Base-by-base conservation (phyloP, 192 early-diverging fungal genomes). In the Coemansia sp. region DNA sequence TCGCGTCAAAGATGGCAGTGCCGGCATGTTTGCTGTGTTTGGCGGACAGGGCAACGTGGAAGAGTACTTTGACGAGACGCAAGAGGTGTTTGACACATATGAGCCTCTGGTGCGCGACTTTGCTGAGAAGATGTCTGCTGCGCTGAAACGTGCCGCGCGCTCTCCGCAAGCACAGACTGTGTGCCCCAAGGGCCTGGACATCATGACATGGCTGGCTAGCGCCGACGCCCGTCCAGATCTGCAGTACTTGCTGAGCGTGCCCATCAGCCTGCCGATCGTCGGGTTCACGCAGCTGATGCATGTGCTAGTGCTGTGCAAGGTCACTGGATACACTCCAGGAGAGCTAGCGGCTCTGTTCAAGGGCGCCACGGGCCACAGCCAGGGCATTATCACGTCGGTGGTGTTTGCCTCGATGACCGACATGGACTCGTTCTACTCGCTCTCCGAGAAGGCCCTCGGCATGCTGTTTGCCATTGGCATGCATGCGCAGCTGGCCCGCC, bases 11-110 rank as follows among this genome's bases (percentile, higher is more conserved):
- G 52, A 73, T 16, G 84, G 85, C 20, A 71, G 63, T 9, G 86
- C 89, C 36, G 74, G 75, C 44, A 62, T 89, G 31, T 86, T 92
- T 62, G 90, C 92, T 34, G 84, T 97, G 57, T 97, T 97, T 85
- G 94, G 94, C 56, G 94, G 94, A 40, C 94, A 97, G 79, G 94
- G 94, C 57, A 93, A 91, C 65, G 89, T 91, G 34, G 88, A 93
- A 55, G 92, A 92, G 57, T 97, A 93, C 83, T 93, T 97, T 83
- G 85, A 89, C 66, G 94, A 97, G 76, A 81, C 94, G 21, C 85
- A 86, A 34, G 80, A 82, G 47, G 83, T 90, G 21, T 90, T 84
- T 71, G 78, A 79, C 53, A 90, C 90, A 64, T 93, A 93, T 77
- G 83, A 87, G 61, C 78, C 86, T 42, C 64, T 92, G 47, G 84